Conservation (phyloP, 495 filamentous ascomycete species). For the Xylaria cubensis region DNA sequence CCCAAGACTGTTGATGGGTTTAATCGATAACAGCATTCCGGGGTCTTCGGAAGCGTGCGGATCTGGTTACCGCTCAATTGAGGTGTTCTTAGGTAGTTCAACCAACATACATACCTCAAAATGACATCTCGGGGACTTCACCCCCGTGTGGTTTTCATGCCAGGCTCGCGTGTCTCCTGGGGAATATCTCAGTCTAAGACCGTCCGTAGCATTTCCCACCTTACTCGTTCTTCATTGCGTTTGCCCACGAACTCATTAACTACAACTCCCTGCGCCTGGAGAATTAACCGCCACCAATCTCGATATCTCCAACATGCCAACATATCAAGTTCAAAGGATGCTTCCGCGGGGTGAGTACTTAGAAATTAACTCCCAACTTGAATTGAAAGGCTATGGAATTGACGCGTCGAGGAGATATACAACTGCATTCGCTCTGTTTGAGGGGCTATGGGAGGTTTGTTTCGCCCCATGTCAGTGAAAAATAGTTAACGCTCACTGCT, state of each 20-base stretch:
- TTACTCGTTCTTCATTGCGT: not conserved
- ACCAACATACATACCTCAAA: not conserved
- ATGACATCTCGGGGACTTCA: not conserved
- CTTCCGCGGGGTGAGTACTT: not conserved
- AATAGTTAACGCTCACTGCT: slow-evolving; percentile 12
- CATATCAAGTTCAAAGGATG: not conserved
- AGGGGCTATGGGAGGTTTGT: slow-evolving; percentile 70
- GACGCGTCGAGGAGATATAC: slow-evolving; percentile 58
- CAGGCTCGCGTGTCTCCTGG: not conserved
- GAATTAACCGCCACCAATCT: not conserved
- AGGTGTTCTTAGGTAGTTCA: not conserved
- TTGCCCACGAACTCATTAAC: not conserved
- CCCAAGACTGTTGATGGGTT: not conserved
- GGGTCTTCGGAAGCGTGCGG: not conserved
- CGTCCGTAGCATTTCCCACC: not conserved
- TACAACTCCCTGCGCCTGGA: not conserved
- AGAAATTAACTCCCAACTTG: not conserved
- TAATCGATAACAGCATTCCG: slow-evolving; percentile 15
- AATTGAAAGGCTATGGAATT: not conserved
- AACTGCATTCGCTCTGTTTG: slow-evolving; percentile 78
- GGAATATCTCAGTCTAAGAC: not conserved
- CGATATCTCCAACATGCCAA: slow-evolving; percentile 47
- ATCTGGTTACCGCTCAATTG: not conserved
- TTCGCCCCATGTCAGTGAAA: not conserved
- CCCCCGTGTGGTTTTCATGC: not conserved